Evolutionary conservation across 2,329 filamentous ascomycete genomes (phyloP).

Genomic region (Phyllosticta citribraziliensis): DNA sequence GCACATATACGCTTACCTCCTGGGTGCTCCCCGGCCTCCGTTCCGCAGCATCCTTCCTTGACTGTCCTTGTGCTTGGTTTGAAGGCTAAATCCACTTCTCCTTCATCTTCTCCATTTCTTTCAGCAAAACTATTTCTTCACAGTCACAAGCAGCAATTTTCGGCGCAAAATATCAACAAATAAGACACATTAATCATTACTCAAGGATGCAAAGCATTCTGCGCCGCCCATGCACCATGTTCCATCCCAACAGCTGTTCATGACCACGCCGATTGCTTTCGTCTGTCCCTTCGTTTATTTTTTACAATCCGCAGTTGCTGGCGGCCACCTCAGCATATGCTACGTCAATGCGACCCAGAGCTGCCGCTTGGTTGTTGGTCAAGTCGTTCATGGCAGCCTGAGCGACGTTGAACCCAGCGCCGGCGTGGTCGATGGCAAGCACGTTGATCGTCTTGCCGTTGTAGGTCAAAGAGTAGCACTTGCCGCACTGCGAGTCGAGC

Average conservation of each 20-base stretch:
- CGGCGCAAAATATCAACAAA: background rate
- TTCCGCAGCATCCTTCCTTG: background rate
- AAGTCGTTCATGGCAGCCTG: conserved; percentile 36
- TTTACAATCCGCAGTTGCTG: conserved; percentile 25
- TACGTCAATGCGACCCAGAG: conserved; percentile 36
- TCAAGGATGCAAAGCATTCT: background rate
- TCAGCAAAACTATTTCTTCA: background rate
- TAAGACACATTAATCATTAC: background rate
- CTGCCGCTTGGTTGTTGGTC: conserved; percentile 36
- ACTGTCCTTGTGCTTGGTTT: background rate
- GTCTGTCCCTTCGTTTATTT: background rate
- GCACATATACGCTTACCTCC: background rate
- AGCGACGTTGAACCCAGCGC: conserved; percentile 41
- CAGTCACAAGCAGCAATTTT: background rate
- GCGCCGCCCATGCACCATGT: background rate
- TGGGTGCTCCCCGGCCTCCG: background rate
- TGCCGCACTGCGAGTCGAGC: conserved; percentile 35
- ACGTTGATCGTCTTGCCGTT: conserved; percentile 39
- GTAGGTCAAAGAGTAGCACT: conserved; percentile 43
- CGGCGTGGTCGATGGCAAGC: conserved; percentile 39
- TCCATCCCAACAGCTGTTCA: background rate
- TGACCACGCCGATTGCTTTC: conserved; percentile 15
- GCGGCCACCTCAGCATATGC: conserved; percentile 26
- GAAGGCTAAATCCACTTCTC: background rate
- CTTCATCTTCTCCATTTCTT: background rate